A percentile compares a stretch with the other conserved stretches of the same genome.
Evolutionary conservation across 1,284 basidiomycete species (phyloP).

Genomic region (Ganoderma lingzhi): DNA sequence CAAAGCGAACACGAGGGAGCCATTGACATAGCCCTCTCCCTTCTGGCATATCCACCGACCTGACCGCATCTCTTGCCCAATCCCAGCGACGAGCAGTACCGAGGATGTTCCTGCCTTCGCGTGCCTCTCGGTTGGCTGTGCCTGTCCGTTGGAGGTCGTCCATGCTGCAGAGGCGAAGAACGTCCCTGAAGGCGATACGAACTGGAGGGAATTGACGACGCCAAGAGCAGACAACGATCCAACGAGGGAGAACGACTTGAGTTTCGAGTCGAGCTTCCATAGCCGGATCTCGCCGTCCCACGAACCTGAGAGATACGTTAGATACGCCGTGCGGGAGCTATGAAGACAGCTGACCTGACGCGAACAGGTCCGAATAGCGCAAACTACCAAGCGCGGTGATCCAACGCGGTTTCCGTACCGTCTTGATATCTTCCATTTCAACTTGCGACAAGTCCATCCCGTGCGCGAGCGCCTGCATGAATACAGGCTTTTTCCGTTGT

Average conservation of each 20-base stretch:
- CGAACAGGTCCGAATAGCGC: conserved; percentile 92
- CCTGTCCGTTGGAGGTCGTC: conserved; percentile 37
- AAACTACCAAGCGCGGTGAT: conserved; percentile 86
- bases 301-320: conserved; percentile 65
- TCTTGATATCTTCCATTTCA: conserved; percentile 68
- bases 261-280: conserved; percentile 85
- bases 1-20: conserved; percentile 69
- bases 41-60: conserved; percentile 89
- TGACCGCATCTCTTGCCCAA: conserved; percentile 89
- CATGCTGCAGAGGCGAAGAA: conserved; percentile 55
- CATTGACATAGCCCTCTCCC: conserved; percentile 75
- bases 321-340: conserved; percentile 14
- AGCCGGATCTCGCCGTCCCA: conserved; percentile 91
- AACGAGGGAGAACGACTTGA: conserved; percentile 79
- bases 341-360: conserved; percentile 67
- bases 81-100: conserved; percentile 78
- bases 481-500: conserved; percentile 97
- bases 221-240: conserved; percentile 75
- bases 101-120: conserved; percentile 40
- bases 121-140: conserved; percentile 19
- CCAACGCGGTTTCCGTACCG: conserved; percentile 86
- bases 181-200: conserved; percentile 69
- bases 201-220: conserved; percentile 90
- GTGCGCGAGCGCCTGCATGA: conserved; percentile 86
- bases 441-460: conserved; percentile 79